Percentiles rank a stretch among this genome's conserved stretches.
phyloP scores from a whole-genome alignment of 2,329 filamentous ascomycete species.

The Sporothrix schenckii region DNA sequence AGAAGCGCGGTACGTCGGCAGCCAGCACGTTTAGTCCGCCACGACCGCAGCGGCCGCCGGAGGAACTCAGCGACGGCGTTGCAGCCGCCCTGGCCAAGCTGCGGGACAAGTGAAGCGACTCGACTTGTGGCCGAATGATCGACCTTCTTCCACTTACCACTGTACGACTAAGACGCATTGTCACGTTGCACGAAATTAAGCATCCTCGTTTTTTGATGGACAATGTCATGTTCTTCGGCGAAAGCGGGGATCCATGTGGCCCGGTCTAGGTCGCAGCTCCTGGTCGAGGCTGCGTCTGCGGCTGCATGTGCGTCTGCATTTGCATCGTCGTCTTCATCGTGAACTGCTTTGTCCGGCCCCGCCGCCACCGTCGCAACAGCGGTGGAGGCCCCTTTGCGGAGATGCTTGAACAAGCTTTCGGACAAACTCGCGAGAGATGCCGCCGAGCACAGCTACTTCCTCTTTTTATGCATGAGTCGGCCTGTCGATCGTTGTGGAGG shows the following conservation, averaged over 20 bases:
- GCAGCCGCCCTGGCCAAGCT: constrained; percentile 64
- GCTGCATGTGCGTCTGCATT: background rate
- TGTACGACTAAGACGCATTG: background rate
- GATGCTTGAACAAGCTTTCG: no score
- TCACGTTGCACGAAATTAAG: constrained; percentile 18
- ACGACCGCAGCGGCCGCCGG: constrained; percentile 38
- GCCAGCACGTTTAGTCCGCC: constrained; percentile 24
- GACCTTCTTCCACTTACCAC: background rate
- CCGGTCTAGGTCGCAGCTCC: background rate
- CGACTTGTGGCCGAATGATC: background rate
- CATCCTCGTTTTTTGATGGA: background rate
- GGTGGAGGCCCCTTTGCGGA: no score
- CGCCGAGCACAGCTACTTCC: background rate
- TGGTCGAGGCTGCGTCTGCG: background rate
- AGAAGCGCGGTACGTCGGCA: constrained; percentile 34
- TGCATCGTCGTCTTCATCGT: no score
- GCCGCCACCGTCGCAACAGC: no score
- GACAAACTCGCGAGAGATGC: no score
- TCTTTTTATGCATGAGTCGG: background rate
- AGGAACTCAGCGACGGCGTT: constrained; percentile 59
- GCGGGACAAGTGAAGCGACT: constrained; percentile 47
- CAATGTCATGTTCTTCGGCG: background rate
- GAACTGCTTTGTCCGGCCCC: no score
- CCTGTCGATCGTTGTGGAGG: background rate
- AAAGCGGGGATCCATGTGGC: background rate